Evolutionary conservation across 176 grass and related monocot genomes (phyloP), one percentile per base, ranked within the genome.

Genomic region (Triticum dicoccoides): DNA sequence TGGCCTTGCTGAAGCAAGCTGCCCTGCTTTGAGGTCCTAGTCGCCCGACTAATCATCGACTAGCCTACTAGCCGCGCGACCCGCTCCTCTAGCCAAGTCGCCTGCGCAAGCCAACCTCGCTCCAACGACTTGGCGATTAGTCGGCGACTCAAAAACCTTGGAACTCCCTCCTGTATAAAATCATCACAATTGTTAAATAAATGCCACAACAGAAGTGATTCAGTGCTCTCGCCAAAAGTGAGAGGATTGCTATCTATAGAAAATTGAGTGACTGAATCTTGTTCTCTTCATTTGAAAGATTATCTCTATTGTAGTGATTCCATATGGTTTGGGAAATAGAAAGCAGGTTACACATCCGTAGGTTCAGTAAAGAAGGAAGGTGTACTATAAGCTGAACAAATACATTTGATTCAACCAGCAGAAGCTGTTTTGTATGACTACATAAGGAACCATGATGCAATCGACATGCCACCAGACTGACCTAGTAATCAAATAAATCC

Each of bases 401-500:
- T 17, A 21, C 52, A 58, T 58, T 58, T 8, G 52, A 18, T 58
- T 58, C 52, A 58, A 58, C 52, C 2, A 6, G 17, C 0, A 58
- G 3, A 4, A 6, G 44, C 69, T 86, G 5, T 33, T 56, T 78
- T 37, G 37, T 79, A 32, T 79, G 33, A 9, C 47, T 79, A 68
- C 13, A 70, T 70, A 61, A 85, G 73, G 21, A 47, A 71, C 11
- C 37, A 34, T 62, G 25, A 72, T 80, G 76, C 39, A 74, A 86
- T 78, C 63, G 72, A 45, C 17, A n/a, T 69, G 15, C 52, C 34
- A 29, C 64, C 6, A 30, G 23, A 71, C 42, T 79, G 45, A 39
- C 10, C 15, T 78, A 78, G 49, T 52, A 14, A 52, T 52, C 49
- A 52, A 17, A 52, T 17, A 52, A 52, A 52, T 52, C 52, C 5